Base-by-base conservation (phyloP, 2,329 filamentous ascomycete species). In the Phialophora expanda region DNA sequence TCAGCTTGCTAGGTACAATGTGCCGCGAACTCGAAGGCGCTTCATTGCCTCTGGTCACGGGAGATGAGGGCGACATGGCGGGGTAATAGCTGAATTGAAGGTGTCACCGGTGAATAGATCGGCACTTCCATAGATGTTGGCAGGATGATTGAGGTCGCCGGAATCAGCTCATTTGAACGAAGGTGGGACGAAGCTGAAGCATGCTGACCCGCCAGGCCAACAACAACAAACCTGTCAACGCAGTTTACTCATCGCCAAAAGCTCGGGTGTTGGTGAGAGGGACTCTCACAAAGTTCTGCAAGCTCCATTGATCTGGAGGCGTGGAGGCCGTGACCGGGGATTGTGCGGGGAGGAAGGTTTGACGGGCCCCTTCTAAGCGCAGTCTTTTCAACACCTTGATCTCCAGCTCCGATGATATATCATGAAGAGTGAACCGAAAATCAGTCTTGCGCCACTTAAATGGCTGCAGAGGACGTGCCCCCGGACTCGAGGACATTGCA, bases 41-140 rank as follows among this genome's bases (percentile, higher is more conserved):
- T 24, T 55, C 51, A 51, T 56, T 22, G 7, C 28, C 28, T 41
- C 12, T 53, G 11, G 66, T 38, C 1, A 30, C 26, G 20, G 66
- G 46, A 5, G 38, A 4, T 20, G 53, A 58, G 11, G 66, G 62
- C 28, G 53, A 38, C 66, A 68, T 68, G 26, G 38, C 51, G 24
- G 51, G 20, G 48, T 48, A 53, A 7, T 26, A 28, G 56, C 60
- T 24, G 32, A 28, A 24, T 26, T n/a, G 4, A 22, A 51, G 48
- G 4, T 26, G 9, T 14, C 26, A 22, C 22, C 24, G 9, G 44
- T 48, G 44, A 48, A 48, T 48, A 48, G 22, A 51, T 22, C 48
- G 11, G 48, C 48, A 51, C 48, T 28, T 51, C 48, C 48, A 51
- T 51, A 51, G 11, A 51, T 11, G 24, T 26, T 26, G 48, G 48